Base-by-base conservation (phyloP, 2,329 filamentous ascomycete species). In the Arthrobotrys sinensis region DNA sequence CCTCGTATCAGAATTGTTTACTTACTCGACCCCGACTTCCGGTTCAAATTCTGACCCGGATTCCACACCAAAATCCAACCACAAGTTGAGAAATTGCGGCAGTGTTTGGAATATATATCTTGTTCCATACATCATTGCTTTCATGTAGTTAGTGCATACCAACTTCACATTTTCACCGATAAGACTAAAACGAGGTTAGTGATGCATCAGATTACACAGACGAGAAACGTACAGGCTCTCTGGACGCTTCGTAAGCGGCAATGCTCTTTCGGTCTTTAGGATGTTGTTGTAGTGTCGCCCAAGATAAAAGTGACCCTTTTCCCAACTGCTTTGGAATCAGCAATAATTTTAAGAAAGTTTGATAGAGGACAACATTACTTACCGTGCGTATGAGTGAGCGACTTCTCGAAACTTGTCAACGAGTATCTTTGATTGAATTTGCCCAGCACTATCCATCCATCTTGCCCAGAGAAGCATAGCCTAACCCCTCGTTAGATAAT, bases 261-360 rank as follows among this genome's bases (percentile, higher is more conserved):
- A 89, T 1, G 88, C 86, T 84, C 93, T 94, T 83, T 98, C 94
- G 0, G 93, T 93, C 82, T 98, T 95, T 2, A 97, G 86, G 3
- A 98, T 89, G 84, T 97, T 99, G 84, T 97, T 96, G 87, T 99
- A 99, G 84, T 98, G 94, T 55, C 95, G 93, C 4, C 96, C 96
- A 8, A 99, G 88, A 83, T 97, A 97, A 84, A 98, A 99, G 83
- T 98, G 95, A 0, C 93, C 94, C 84, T 97, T 98, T 83, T 99
- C 96, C 94, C 95, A 99, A 64, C 90, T 90, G 4, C 11, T 7
- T 16, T 16, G 32, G 40, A 24, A 24, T 6, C 11, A 32, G 45
- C 14, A 14, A 67, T 43, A 76, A 2, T 68, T 57, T 79, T 83
- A 82, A 82, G 83, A 53, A 83, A 38, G 82, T 77, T 86, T 84